Conservation (phyloP, 2,329 filamentous ascomycete genomes). For the Aurifilum marmelostoma region DNA sequence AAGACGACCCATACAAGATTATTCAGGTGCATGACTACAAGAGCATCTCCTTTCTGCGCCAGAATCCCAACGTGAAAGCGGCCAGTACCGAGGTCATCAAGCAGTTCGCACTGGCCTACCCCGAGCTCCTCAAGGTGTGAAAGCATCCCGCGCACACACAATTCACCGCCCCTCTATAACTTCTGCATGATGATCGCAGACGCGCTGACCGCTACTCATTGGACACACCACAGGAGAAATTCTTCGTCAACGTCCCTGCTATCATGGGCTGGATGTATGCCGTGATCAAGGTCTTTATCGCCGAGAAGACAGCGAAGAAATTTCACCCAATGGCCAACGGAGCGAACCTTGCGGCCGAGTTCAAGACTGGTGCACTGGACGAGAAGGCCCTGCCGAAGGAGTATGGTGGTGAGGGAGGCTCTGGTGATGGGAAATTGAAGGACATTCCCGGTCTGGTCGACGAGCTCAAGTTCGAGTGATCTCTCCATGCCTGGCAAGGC, state of each 20-base stretch:
- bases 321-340: conserved; percentile 77
- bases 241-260: conserved; percentile 90
- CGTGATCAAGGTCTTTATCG: conserved; percentile 75
- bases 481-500: background rate
- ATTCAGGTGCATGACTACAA: conserved; percentile 94
- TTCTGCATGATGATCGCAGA: too few species aligned
- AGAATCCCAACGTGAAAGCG: conserved; percentile 75
- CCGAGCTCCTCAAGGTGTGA: conserved; percentile 77
- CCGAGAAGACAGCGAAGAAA: conserved; percentile 74
- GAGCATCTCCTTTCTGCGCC: conserved; percentile 81
- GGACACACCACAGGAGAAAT: conserved; percentile 65
- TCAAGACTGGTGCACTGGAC: conserved; percentile 62
- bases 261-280: conserved; percentile 89
- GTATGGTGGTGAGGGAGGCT: conserved; percentile 74
- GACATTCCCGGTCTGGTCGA: conserved; percentile 21
- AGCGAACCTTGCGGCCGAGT: conserved; percentile 64
- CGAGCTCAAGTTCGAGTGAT: conserved; percentile 28
- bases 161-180: background rate
- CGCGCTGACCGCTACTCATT: background rate
- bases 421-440: conserved; percentile 29
- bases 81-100: conserved; percentile 81
- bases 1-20: conserved; percentile 85
- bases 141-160: background rate
- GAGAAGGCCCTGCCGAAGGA: conserved; percentile 65
- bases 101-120: conserved; percentile 80